Base-by-base conservation (phyloP, 257 asterid genomes). In the Salvia miltiorrhiza region DNA sequence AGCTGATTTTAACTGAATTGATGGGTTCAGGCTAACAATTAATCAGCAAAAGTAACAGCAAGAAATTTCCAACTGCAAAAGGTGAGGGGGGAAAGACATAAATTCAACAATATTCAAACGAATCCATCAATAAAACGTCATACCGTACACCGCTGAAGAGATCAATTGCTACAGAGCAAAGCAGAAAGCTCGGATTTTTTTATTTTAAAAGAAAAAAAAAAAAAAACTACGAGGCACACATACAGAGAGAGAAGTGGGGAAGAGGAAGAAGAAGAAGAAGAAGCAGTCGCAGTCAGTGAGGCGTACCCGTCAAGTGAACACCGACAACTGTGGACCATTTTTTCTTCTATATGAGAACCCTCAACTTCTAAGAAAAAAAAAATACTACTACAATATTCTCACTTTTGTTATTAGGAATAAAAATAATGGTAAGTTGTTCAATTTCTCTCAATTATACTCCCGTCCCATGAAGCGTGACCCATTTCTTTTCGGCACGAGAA, bases 231-330 rank as follows among this genome's bases (percentile, higher is more conserved):
- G 9, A 28, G 24, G 50, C 17, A 67, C 23, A 47, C 23, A n/a
- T n/a, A 7, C 8, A 7, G 73, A 28, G 56, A 2, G 7, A 20
- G 11, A 11, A 37, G 43, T n/a, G n/a, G n/a, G n/a, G n/a, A 5
- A 20, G 37, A 30, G 9, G 4, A 1, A 5, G 14, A 5, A 35
- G 40, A 8, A 4, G 57, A 4, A 1, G 19, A n/a, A n/a, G 12
- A 4, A 9, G 68, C 47, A 26, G 78, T 70, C 67, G 74, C 35
- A 30, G 50, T 30, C 4, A 17, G 53, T 4, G 62, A 59, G 53
- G 53, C 69, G 69, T 70, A 48, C 2, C 69, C 69, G 69, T 70
- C 43, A 48, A n/a, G 65, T 20, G 75, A 59, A 21, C 3, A 1
- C 37, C 14, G 41, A 13, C 24, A 37, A 8, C 9, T 11, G 43